These are phyloP conservation scores for Melaleuca quinquenervia DNA, from an alignment of 345 rosid species.

Conservation along the genomic window DNA sequence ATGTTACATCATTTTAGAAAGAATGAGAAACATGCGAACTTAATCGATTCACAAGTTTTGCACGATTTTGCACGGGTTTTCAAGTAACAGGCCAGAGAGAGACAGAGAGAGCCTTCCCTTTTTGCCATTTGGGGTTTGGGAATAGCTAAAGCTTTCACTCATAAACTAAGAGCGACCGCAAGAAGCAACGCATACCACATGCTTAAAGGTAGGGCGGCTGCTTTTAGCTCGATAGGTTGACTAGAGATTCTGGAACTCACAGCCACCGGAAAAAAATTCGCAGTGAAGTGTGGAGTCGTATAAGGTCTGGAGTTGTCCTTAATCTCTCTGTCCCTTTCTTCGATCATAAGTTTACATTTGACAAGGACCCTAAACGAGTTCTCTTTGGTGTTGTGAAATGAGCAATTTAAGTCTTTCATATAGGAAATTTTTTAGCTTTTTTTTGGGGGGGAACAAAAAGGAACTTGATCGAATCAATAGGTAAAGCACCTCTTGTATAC, in stretches of 20 bases:
- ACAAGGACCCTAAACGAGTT: neutral
- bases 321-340: neutral
- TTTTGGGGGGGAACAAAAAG: neutral
- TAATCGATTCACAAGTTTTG: neutral
- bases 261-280: neutral
- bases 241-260: neutral
- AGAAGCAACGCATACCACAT: neutral
- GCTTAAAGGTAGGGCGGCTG: neutral
- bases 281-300: neutral
- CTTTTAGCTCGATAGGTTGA: neutral
- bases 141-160: neutral
- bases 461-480: neutral
- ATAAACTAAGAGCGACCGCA: neutral
- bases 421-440: neutral
- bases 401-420: neutral
- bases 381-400: neutral
- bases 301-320: neutral
- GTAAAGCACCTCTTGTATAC: neutral
- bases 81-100: neutral
- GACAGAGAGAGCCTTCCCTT: neutral
- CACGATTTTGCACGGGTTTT: neutral
- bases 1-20: neutral
- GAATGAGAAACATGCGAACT: neutral
- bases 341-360: neutral
- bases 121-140: neutral